Conservation (phyloP, 306 rosid genomes). For the Alnus glutinosa region DNA sequence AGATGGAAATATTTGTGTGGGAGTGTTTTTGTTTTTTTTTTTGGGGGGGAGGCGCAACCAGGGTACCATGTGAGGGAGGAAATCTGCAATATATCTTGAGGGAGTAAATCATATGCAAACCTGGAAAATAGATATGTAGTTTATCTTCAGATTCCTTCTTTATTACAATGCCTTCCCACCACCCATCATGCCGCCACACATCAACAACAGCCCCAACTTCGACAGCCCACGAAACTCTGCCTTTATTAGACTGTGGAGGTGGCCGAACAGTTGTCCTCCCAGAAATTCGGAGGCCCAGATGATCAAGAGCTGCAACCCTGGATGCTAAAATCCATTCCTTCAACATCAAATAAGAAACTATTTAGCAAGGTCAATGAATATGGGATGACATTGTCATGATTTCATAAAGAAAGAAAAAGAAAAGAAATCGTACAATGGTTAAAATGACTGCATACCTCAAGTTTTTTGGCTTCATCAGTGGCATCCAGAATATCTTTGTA, state of each 20-base stretch:
- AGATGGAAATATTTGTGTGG: not conserved
- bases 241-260: slow-evolving; percentile 25
- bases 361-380: not conserved
- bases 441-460: slow-evolving; percentile 51
- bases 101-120: slow-evolving; percentile 27
- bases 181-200: slow-evolving; percentile 88
- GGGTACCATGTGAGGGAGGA: not conserved
- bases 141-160: slow-evolving; percentile 48
- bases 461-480: slow-evolving; percentile 61
- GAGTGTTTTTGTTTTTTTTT: no score
- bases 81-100: no score
- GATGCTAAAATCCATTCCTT: slow-evolving; percentile 86
- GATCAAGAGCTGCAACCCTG: slow-evolving; percentile 56
- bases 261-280: slow-evolving; percentile 72
- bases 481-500: slow-evolving; percentile 80
- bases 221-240: slow-evolving; percentile 34
- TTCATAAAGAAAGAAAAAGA: not conserved
- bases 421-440: not conserved
- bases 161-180: slow-evolving; percentile 96
- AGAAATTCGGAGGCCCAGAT: slow-evolving; percentile 45
- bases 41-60: no score
- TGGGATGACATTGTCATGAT: not conserved
- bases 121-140: slow-evolving; percentile 71
- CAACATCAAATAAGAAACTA: slow-evolving; percentile 2
- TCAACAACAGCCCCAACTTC: slow-evolving; percentile 69